phyloP scores from a whole-genome alignment of 2,329 filamentous ascomycete species.

The Fusarium pseudograminearum region DNA sequence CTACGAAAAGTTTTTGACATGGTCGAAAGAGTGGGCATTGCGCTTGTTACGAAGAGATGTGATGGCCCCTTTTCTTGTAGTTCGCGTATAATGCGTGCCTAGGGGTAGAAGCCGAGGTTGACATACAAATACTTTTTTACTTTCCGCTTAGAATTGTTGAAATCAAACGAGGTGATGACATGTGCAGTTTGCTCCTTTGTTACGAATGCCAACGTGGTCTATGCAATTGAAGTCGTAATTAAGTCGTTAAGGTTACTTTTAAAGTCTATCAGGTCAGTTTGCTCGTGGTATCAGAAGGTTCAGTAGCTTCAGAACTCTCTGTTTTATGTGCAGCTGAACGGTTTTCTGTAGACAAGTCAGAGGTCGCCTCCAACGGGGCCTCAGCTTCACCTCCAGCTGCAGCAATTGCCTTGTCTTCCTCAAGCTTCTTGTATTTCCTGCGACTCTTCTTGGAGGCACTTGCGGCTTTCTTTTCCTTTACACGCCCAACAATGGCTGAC shows the following conservation, averaged over 20 bases:
- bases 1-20: slow-evolving; percentile 69
- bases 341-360: neutral
- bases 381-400: neutral
- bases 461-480: slow-evolving; percentile 75
- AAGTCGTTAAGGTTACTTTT: neutral
- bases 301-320: neutral
- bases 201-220: neutral
- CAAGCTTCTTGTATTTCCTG: slow-evolving; percentile 78
- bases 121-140: slow-evolving; percentile 66
- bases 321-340: neutral
- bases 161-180: slow-evolving; percentile 49
- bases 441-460: slow-evolving; percentile 85
- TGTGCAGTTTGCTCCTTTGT: slow-evolving; percentile 1
- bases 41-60: slow-evolving; percentile 61
- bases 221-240: neutral
- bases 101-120: slow-evolving; percentile 67
- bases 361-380: neutral
- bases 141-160: slow-evolving; percentile 54
- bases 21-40: slow-evolving; percentile 65
- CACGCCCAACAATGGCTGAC: slow-evolving; percentile 71
- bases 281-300: neutral
- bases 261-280: slow-evolving; percentile 1
- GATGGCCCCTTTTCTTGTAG: slow-evolving; percentile 63
- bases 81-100: slow-evolving; percentile 62
- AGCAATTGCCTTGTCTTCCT: slow-evolving; percentile 58